Evolutionary conservation across 2,329 filamentous ascomycete species (phyloP).

Genomic region (Apiospora marii): DNA sequence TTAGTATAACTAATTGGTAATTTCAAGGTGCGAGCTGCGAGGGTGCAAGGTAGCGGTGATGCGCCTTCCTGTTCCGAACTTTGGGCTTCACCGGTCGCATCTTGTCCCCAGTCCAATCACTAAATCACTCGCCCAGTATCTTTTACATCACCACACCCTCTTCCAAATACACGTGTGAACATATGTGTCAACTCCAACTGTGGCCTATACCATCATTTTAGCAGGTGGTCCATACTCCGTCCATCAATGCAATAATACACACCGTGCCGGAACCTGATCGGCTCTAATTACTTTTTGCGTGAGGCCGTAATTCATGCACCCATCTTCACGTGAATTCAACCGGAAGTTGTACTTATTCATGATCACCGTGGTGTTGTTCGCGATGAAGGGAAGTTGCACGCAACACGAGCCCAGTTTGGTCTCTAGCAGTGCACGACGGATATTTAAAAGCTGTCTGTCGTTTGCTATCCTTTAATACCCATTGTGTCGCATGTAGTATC

Average conservation of each 20-base stretch:
- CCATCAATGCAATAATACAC: not conserved
- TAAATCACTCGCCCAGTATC: not conserved
- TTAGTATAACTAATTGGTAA: too few relatives aligned
- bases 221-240: not conserved
- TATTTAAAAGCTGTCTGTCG: not conserved
- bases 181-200: not conserved
- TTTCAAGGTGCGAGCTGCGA: not conserved
- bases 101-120: constrained; percentile 11
- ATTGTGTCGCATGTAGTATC: not conserved
- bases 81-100: not conserved
- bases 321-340: not conserved
- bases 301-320: not conserved
- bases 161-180: not conserved
- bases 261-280: not conserved
- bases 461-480: not conserved
- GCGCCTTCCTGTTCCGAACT: not conserved
- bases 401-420: not conserved
- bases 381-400: not conserved
- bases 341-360: not conserved
- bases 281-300: not conserved
- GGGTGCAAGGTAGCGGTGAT: not conserved
- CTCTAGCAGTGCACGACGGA: not conserved
- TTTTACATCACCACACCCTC: not conserved
- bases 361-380: not conserved
- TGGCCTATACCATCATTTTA: constrained; percentile 2